Conservation (phyloP, 192 early-diverging fungal genomes). For the Coemansia sp. region DNA sequence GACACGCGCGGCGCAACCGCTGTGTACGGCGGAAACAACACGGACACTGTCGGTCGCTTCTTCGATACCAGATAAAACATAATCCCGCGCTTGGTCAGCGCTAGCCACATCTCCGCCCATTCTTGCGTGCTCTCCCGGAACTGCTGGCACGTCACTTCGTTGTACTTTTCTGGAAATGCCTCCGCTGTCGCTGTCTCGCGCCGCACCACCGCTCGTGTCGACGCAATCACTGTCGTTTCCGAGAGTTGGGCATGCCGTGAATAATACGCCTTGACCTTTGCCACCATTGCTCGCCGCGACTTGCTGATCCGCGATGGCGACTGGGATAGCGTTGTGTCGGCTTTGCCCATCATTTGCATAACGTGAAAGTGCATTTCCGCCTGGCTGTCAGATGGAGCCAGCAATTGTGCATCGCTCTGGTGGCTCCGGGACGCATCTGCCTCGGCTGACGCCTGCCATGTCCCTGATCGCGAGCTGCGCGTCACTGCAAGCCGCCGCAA, state of each 20-base stretch:
- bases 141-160: conserved; percentile 35
- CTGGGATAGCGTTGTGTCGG: not conserved
- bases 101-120: conserved; percentile 52
- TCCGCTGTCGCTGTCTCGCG: conserved; percentile 23
- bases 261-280: conserved; percentile 32
- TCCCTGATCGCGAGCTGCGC: conserved; percentile 18
- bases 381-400: not conserved
- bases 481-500: conserved; percentile 26
- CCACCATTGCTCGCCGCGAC: conserved; percentile 17
- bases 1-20: conserved; percentile 39
- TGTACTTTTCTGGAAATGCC: conserved; percentile 33
- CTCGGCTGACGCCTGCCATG: conserved; percentile 14
- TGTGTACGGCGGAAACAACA: conserved; percentile 28
- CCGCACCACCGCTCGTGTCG: conserved; percentile 38
- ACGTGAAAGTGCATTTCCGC: conserved; percentile 13
- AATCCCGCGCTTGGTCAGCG: conserved; percentile 36
- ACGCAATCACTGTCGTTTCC: conserved; percentile 31
- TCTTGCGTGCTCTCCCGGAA: conserved; percentile 32
- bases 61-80: conserved; percentile 33
- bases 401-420: not conserved
- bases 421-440: not conserved
- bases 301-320: conserved; percentile 9
- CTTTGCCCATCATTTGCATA: not conserved
- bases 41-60: conserved; percentile 22
- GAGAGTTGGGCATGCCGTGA: conserved; percentile 23